Base-by-base conservation (phyloP, 176 grass and related monocot genomes). In the Pharus latifolius region DNA sequence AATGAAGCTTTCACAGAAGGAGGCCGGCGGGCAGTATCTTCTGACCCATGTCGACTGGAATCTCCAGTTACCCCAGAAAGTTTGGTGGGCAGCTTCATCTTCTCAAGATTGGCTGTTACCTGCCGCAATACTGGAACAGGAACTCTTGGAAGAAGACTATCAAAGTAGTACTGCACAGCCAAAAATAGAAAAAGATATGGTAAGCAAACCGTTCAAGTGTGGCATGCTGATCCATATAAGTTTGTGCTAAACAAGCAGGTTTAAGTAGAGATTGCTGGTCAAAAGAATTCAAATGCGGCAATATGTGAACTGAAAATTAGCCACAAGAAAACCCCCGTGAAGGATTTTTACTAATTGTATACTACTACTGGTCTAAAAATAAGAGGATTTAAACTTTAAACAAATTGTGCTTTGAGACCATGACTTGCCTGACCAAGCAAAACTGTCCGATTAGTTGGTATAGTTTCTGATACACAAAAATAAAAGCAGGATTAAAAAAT, bases 1-100 rank as follows among this genome's bases (percentile, higher is more conserved):
- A 98, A 68, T 44, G 90, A 88, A 67, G 95, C 95, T 82, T 98
- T 98, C 54, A 98, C 90, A 17, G 95, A 88, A 82, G 95, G 90
- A 68, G 95, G 87, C 1, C 87, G 90, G 16, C 84, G 95, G 27
- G 82, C 90, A 56, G 82, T 78, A 74, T 98, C 87, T 52, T 98
- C 95, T 74, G 95, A 90, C 33, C 86, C 89, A 29, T 90, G 83
- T 14, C 82, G 86, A 73, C 43, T 88, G 2, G 88, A 87, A 49
- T 99, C 95, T 64, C 95, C 95, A 27, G 90, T 99, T 20, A 60
- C 74, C 28, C 95, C 90, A 83, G 84, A 93, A 19, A 85, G 81
- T 71, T 93, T 98, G 8, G 86, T 85, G 0, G 94, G 87, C 49
- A 92, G 69, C 76, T 91, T 93, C 87, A 94, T 73, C 77, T 86